Evolutionary conservation across 441 rosid genomes (phyloP), one percentile per base, ranked within the genome.

Genomic region (Biscutella laevigata): DNA sequence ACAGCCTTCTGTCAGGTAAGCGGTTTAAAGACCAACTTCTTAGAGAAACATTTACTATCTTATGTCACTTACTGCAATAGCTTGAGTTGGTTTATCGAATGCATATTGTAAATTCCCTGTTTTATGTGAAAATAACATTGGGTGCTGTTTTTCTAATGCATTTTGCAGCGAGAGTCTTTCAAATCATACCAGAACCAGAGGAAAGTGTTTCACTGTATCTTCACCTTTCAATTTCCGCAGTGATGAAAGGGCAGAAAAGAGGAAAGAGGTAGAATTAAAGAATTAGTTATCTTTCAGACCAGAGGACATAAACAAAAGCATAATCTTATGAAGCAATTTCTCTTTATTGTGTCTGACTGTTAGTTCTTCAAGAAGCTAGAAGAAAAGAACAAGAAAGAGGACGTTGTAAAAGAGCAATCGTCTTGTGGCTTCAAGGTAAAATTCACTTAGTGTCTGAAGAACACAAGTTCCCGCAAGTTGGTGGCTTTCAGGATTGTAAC

Each of bases 181-280:
- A 15, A 77, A 7, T 44, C 49, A 68, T 14, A 69, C 55, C 53
- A 74, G 67, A 71, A 64, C 67, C 71, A 86, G 72, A 70, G 42
- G 68, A 52, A 72, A 43, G 49, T 62, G 82, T 22, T 53, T 77
- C 45, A 71, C 61, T 62, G 43, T 68, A 21, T 71, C 75, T 40
- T 60, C 73, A 40, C 88, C 90, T n/a, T 92, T 84, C 72, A 74
- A 73, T 68, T 83, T 88, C 73, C 77, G 80, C 69, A 84, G 86
- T 36, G 95, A 76, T 58, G 94, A 84, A 74, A 76, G 97, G 61
- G 95, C 84, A 15, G 81, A 77, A 49, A 88, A 71, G 73, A 72
- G 90, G 70, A 92, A 72, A 69, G 92, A 84, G 97, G 97, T 72
- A 81, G 38, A 66, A 55, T 53, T 45, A 29, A n/a, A 37, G 24